phyloP scores from a whole-genome alignment of 2,329 filamentous ascomycete genomes.

The Neofusicoccum laricinum region DNA sequence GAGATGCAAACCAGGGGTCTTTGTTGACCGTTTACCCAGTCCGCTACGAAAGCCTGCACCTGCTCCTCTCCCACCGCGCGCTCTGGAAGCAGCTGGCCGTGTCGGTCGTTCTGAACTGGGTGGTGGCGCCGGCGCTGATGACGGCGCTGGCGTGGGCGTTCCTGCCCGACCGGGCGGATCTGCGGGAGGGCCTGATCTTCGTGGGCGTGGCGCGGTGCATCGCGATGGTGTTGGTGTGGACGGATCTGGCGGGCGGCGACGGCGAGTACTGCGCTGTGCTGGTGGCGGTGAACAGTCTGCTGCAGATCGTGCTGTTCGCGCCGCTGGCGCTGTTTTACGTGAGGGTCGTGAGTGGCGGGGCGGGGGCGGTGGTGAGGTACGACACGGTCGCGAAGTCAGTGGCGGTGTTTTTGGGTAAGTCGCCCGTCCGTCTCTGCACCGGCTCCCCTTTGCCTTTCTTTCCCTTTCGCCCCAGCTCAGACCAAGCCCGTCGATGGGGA shows the following conservation, averaged over 20 bases:
- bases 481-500: too few species aligned
- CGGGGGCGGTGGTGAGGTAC: slow-evolving; percentile 54
- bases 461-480: background rate
- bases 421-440: too few species aligned
- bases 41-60: slow-evolving; percentile 70
- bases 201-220: slow-evolving; percentile 85
- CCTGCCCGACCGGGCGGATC: slow-evolving; percentile 41
- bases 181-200: slow-evolving; percentile 68
- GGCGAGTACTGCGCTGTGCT: slow-evolving; percentile 72
- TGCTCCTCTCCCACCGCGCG: slow-evolving; percentile 57
- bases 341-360: slow-evolving; percentile 57
- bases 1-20: background rate
- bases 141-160: slow-evolving; percentile 63
- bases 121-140: slow-evolving; percentile 80
- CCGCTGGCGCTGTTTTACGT: slow-evolving; percentile 55
- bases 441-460: too few species aligned
- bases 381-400: slow-evolving; percentile 73
- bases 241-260: slow-evolving; percentile 71
- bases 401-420: slow-evolving; percentile 60
- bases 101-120: slow-evolving; percentile 77
- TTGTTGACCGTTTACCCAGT: slow-evolving; percentile 66
- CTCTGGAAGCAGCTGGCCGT: slow-evolving; percentile 80
- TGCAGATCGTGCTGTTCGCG: slow-evolving; percentile 49
- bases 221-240: slow-evolving; percentile 87
- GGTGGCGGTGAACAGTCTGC: slow-evolving; percentile 47